A percentile compares a stretch with the other conserved stretches of the same genome.
Evolutionary conservation across 352 stramenopile genomes (phyloP).

Genomic region (Phytophthora constricta): DNA sequence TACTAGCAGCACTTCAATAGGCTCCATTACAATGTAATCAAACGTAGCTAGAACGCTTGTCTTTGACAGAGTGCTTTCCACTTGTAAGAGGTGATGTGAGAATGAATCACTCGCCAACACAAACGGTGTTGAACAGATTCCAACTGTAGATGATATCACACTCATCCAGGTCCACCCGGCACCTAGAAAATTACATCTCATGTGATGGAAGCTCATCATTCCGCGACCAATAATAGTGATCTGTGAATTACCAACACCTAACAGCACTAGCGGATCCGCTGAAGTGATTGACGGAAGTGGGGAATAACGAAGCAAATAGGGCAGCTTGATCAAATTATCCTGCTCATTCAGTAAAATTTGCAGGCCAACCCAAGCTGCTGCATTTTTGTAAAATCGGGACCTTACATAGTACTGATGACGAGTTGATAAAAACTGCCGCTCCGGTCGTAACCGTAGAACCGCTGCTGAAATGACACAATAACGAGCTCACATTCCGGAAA

Average conservation of each 20-base stretch:
- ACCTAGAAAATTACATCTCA: slow-evolving; percentile 39
- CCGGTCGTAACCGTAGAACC: slow-evolving; percentile 4
- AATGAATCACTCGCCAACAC: slow-evolving; percentile 18
- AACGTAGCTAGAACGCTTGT: slow-evolving; percentile 26
- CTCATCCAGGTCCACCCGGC: slow-evolving; percentile 21
- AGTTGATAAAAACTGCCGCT: slow-evolving; percentile 29
- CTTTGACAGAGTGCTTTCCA: slow-evolving; percentile 28
- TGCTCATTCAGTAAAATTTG: slow-evolving; percentile 26
- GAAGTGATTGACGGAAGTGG: slow-evolving; percentile 37
- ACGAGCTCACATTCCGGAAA: slow-evolving; percentile 36
- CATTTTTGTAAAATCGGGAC: slow-evolving; percentile 34
- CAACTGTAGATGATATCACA: slow-evolving; percentile 18
- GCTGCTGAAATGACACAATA: slow-evolving; percentile 42
- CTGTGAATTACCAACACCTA: slow-evolving; percentile 15
- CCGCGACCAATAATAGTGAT: slow-evolving; percentile 28
- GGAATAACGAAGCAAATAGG: slow-evolving; percentile 42
- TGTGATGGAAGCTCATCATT: slow-evolving; percentile 30
- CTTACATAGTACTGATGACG: slow-evolving; percentile 33
- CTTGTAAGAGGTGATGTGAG: slow-evolving; percentile 23
- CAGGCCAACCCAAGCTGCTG: slow-evolving; percentile 39
- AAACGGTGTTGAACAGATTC: slow-evolving; percentile 25
- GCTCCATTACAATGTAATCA: slow-evolving; percentile 30
- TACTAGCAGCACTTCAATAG: slow-evolving; percentile 29
- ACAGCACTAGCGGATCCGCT: slow-evolving; percentile 14
- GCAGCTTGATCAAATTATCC: background rate